Conservation (phyloP, 345 rosid species). For the Populus tremula region DNA sequence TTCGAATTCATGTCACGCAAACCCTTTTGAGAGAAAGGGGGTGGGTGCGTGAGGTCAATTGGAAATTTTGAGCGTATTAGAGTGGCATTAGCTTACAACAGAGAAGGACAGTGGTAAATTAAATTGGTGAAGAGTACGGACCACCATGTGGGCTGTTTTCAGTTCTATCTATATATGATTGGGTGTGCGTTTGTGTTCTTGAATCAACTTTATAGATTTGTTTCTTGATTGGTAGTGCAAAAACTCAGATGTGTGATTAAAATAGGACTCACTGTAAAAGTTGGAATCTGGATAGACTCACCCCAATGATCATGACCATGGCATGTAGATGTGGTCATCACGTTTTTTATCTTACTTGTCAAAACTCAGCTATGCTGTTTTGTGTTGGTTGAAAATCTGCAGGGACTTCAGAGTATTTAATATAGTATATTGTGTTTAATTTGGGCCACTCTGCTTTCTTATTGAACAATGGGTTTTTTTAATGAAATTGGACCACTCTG, state of each 20-base stretch:
- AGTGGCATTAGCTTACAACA: neutral
- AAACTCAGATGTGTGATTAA: neutral
- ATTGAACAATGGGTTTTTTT: neutral
- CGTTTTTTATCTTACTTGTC: neutral
- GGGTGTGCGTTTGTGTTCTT: neutral
- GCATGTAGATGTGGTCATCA: neutral
- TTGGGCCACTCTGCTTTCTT: neutral
- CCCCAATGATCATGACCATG: neutral
- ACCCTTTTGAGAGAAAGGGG: neutral
- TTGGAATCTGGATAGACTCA: too few species aligned
- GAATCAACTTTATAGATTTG: neutral
- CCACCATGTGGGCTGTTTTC: neutral
- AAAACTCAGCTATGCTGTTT: neutral
- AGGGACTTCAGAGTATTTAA: neutral
- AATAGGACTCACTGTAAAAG: neutral
- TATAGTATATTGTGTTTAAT: neutral
- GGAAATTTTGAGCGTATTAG: neutral
- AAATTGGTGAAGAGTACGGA: conserved; percentile 1
- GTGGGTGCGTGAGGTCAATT: neutral
- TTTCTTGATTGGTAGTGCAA: neutral
- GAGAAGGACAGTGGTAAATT: neutral
- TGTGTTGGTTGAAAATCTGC: neutral
- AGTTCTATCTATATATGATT: neutral
- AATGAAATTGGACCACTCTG: neutral
- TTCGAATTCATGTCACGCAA: neutral